phyloP scores from a whole-genome alignment of 2,329 filamentous ascomycete genomes.

The Trichoderma atroviride region DNA sequence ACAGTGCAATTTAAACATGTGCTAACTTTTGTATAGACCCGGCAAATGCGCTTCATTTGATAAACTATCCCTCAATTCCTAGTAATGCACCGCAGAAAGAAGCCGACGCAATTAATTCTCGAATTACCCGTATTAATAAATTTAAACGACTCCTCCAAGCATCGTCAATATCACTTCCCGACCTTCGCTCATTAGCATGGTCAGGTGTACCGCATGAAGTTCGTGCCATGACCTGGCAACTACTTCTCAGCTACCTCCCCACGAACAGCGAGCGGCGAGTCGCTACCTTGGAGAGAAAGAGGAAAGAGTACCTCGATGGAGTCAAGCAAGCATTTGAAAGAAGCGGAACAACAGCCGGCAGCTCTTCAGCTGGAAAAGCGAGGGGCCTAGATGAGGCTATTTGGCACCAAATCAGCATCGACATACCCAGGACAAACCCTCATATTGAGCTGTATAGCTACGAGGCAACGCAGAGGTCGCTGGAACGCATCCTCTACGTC shows the following conservation, averaged over 20 bases:
- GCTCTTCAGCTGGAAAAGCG: conserved; percentile 47
- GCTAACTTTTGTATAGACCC: conserved; percentile 55
- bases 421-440: conserved; percentile 93
- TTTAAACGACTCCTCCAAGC: conserved; percentile 96
- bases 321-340: conserved; percentile 74
- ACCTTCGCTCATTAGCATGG: conserved; percentile 86
- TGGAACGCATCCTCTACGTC: conserved; percentile 93
- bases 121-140: conserved; percentile 94
- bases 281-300: conserved; percentile 85
- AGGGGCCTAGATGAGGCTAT: conserved; percentile 90
- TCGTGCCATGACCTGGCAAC: conserved; percentile 98
- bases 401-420: conserved; percentile 99
- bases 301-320: conserved; percentile 94
- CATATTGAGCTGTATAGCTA: conserved; percentile 95
- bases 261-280: conserved; percentile 95
- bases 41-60: conserved; percentile 91
- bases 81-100: conserved; percentile 79
- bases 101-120: conserved; percentile 79
- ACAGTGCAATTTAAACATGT: not conserved
- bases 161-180: conserved; percentile 81
- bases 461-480: conserved; percentile 89
- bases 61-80: conserved; percentile 79
- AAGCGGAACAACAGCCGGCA: conserved; percentile 51
- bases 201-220: conserved; percentile 93
- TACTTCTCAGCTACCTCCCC: conserved; percentile 91